phyloP scores from a whole-genome alignment of 1,139 yeast genomes.

The Candida sanyaensis region DNA sequence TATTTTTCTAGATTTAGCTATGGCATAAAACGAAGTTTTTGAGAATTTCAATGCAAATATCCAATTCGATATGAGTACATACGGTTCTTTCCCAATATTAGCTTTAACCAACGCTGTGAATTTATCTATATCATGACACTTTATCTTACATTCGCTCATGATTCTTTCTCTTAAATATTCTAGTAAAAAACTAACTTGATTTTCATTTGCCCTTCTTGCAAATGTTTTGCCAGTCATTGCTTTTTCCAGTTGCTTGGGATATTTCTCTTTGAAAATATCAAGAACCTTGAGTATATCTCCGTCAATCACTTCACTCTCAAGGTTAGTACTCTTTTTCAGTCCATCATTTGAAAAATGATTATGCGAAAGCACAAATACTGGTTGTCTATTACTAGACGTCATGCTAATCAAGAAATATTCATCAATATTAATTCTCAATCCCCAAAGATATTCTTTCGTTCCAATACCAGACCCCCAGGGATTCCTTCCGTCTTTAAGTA shows the following conservation, averaged over 20 bases:
- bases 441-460: too few relatives aligned
- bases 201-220: constrained; percentile 4
- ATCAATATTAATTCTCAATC: too few relatives aligned
- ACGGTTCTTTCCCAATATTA: constrained; percentile 2
- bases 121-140: neutral
- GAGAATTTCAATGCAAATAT: constrained; percentile 8
- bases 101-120: constrained; percentile 1
- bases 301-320: neutral
- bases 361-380: neutral
- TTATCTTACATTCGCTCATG: neutral
- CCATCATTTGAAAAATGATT: neutral
- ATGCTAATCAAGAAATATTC: neutral
- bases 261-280: neutral
- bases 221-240: neutral
- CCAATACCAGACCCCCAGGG: too few relatives aligned
- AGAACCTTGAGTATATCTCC: neutral
- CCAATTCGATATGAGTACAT: constrained; percentile 4
- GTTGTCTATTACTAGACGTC: neutral
- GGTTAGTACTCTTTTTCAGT: too few relatives aligned
- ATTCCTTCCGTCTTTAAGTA: neutral
- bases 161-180: neutral
- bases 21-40: neutral
- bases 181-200: constrained; percentile 6
- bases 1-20: neutral
- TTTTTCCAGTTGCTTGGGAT: neutral